These are phyloP conservation scores for Eremomyces bilateralis DNA, from an alignment of 495 filamentous ascomycete genomes.

Conservation along the genomic window DNA sequence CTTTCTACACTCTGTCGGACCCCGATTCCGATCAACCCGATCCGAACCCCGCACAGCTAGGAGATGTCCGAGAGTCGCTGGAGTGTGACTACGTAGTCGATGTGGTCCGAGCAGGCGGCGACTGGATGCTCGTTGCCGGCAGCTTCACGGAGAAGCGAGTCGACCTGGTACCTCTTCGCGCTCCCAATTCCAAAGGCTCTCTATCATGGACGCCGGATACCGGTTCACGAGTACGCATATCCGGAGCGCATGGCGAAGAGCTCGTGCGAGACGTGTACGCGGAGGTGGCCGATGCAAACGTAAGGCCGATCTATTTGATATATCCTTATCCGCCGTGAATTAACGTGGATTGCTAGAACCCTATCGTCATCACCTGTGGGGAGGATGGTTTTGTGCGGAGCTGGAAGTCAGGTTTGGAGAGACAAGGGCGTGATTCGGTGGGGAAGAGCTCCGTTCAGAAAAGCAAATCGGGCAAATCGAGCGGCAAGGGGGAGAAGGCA, in stretches of 20 bases:
- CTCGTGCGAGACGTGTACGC: conserved; percentile 50
- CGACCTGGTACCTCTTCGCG: conserved; percentile 14
- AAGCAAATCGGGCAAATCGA: conserved; percentile 4
- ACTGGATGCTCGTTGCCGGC: conserved; percentile 37
- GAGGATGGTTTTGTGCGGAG: conserved; percentile 17
- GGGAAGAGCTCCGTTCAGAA: conserved; percentile 2
- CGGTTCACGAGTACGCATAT: conserved; percentile 37
- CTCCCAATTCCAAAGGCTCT: conserved; percentile 29
- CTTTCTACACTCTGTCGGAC: conserved; percentile 45
- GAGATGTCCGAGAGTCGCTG: conserved; percentile 50
- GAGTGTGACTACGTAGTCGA: conserved; percentile 69
- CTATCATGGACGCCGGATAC: conserved; percentile 37
- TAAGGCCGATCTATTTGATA: conserved; percentile 16
- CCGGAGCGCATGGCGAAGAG: conserved; percentile 65
- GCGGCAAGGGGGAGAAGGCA: conserved; percentile 4
- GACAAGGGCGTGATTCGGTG: conserved; percentile 8
- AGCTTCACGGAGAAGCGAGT: conserved; percentile 31
- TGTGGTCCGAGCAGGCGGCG: conserved; percentile 34
- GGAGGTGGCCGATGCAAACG: conserved; percentile 36
- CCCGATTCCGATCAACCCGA: background rate
- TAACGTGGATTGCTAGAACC: conserved; percentile 5
- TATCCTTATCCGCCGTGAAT: background rate
- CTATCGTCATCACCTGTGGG: conserved; percentile 15
- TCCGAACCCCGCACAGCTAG: conserved; percentile 33
- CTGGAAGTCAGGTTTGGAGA: conserved; percentile 10